Evolutionary conservation across 306 rosid species (phyloP), one percentile per base, ranked within the genome.

Genomic region (Glycine latifolia): DNA sequence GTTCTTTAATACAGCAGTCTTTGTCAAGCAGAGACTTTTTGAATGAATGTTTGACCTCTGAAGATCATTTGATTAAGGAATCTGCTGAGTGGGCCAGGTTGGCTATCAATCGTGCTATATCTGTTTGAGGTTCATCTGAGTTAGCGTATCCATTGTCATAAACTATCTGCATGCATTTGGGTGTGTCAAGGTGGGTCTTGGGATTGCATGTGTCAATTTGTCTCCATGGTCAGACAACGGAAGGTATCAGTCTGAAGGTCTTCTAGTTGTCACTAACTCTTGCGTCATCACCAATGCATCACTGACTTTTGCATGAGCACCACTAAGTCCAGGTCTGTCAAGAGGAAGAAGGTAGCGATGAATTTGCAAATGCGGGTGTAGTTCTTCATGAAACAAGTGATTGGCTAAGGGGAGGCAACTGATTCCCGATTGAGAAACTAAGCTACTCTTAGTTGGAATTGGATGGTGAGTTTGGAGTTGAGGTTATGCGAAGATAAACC

Each of bases 71-170:
- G 89, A 92, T 94, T 71, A 94, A 90, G 82, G 94, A 91, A 87
- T 94, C 97, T 78, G 98, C 98, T 79, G 95, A 94, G 85, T 94
- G 98, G 98, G 98, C 98, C 81, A 90, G 84, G 91, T 88, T 88
- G 92, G 98, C 98, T 70, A 94, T 94, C 75, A 87, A 20, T 71
- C 98, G 98, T 43, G 95, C 95, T 65, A 92, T 94, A 84, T 89
- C 98, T 86, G 92, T 92, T 82, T 94, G 91, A 92, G 89, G 85
- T 62, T 74, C 90, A 78, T 81, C 76, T 39, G 84, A 63, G 55
- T 84, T 79, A 81, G 86, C 81, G 81, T 77, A 71, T 86, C 81
- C 75, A 75, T 79, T 84, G 70, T 77, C 86, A 77, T 87, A 80
- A 81, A 83, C 85, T 89, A 88, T 87, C 79, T 89, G 90, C 98